Percentiles rank a stretch among this genome's conserved stretches.
These are phyloP conservation scores for Phytophthora ohioensis DNA, from an alignment of 352 stramenopile species.

Conservation along the genomic window DNA sequence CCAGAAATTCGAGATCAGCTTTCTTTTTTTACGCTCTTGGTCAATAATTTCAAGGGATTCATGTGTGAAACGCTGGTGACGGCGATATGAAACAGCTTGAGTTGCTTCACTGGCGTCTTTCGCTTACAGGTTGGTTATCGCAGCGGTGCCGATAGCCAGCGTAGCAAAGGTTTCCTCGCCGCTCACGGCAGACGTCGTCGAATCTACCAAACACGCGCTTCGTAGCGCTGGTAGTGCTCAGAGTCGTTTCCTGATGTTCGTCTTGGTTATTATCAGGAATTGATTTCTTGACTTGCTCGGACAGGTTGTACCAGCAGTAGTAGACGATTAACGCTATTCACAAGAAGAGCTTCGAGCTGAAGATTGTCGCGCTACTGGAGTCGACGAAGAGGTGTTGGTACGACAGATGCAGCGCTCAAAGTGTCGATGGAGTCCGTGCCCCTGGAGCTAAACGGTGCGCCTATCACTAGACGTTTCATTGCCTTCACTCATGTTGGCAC, in stretches of 20 bases:
- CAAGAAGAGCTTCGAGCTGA: not conserved
- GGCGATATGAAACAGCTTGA: too few species aligned
- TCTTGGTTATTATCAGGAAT: constrained; percentile 4
- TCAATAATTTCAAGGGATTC: too few species aligned
- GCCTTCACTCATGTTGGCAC: not conserved
- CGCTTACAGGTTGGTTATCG: constrained; percentile 19
- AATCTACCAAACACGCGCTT: constrained; percentile 3
- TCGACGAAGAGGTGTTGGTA: not conserved
- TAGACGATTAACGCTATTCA: not conserved
- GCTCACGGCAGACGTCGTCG: constrained; percentile 8
- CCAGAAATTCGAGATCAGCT: too few species aligned
- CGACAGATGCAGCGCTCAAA: not conserved
- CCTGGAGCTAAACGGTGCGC: constrained; percentile 3
- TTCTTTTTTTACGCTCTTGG: too few species aligned
- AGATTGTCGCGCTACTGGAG: not conserved
- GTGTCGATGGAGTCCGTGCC: not conserved
- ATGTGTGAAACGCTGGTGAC: too few species aligned
- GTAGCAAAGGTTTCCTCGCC: constrained; percentile 7
- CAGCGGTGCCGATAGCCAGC: not conserved
- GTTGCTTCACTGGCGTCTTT: too few species aligned
- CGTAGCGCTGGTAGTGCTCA: not conserved
- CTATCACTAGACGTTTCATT: constrained; percentile 6
- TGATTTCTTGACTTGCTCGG: constrained; percentile 8
- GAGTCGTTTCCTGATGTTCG: not conserved
- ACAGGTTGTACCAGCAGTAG: not conserved